phyloP scores from a whole-genome alignment of 495 filamentous ascomycete genomes.

The Penicillium angulare region DNA sequence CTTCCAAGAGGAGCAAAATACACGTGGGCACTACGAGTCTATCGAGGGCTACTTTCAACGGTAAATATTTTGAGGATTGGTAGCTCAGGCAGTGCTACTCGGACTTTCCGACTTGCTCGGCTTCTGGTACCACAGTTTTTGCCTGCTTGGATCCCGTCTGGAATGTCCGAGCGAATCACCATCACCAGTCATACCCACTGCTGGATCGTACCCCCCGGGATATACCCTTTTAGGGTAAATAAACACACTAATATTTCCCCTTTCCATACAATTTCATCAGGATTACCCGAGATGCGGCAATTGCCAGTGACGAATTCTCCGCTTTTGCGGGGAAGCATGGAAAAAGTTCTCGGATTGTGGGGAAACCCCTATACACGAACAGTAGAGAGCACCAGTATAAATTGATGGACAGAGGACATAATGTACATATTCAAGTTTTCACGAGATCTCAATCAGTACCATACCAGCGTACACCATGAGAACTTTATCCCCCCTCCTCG shows the following conservation, averaged over 20 bases:
- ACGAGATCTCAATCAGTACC: neutral
- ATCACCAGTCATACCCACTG: neutral
- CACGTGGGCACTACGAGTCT: too few relatives aligned
- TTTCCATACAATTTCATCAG: neutral
- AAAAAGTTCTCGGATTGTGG: neutral
- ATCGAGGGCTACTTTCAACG: too few relatives aligned
- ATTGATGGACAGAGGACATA: too few relatives aligned
- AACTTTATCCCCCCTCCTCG: neutral
- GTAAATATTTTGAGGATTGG: neutral
- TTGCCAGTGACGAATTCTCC: neutral
- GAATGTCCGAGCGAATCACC: conserved; percentile 13
- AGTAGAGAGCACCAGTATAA: too few relatives aligned
- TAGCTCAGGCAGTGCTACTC: neutral
- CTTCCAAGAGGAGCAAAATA: too few relatives aligned
- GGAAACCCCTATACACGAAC: too few relatives aligned
- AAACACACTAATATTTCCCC: neutral
- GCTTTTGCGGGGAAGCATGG: conserved; percentile 10
- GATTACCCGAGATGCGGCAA: neutral
- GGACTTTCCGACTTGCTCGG: neutral
- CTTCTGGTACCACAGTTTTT: neutral
- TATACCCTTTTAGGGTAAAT: neutral
- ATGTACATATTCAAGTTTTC: too few relatives aligned
- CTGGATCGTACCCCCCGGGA: neutral
- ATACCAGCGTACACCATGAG: neutral
- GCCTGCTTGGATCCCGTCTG: neutral